A percentile compares a stretch with the other conserved stretches of the same genome.
phyloP scores from a whole-genome alignment of 2,329 filamentous ascomycete species.

The Zelopaecilomyces penicillatus region DNA sequence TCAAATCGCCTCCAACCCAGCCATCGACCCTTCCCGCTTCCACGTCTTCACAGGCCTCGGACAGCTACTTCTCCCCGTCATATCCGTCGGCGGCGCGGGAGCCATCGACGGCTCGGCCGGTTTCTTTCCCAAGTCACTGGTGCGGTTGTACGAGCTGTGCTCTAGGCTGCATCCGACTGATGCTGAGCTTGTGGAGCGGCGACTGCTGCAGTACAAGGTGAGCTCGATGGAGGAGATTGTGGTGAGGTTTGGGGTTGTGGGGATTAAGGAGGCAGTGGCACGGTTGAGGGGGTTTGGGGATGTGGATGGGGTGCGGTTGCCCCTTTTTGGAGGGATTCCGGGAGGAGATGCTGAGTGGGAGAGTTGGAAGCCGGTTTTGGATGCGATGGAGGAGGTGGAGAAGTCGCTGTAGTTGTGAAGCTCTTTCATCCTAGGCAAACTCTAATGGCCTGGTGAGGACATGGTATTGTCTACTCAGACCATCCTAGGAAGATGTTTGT shows the following conservation, averaged over 20 bases:
- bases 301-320: slow-evolving; percentile 49
- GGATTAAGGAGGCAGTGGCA: slow-evolving; percentile 56
- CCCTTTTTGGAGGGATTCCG: slow-evolving; percentile 48
- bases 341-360: slow-evolving; percentile 33
- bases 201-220: slow-evolving; percentile 51
- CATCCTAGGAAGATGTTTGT: no score
- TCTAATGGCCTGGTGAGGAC: no score
- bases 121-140: slow-evolving; percentile 55
- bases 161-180: slow-evolving; percentile 20
- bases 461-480: no score
- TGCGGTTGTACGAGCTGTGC: slow-evolving; percentile 45
- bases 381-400: no score
- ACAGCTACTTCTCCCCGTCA: slow-evolving; percentile 54
- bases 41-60: slow-evolving; percentile 56
- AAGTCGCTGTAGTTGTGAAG: no score
- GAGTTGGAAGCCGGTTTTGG: no score
- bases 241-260: slow-evolving; percentile 51
- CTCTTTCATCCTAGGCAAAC: no score
- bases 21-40: slow-evolving; percentile 51
- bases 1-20: slow-evolving; percentile 50
- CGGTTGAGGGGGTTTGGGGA: slow-evolving; percentile 52
- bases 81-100: slow-evolving; percentile 50
- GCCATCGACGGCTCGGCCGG: slow-evolving; percentile 55
- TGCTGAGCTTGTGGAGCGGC: slow-evolving; percentile 40
- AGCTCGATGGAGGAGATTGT: slow-evolving; percentile 55